Conservation (phyloP, 345 rosid genomes). For the Boechera divaricarpa region DNA sequence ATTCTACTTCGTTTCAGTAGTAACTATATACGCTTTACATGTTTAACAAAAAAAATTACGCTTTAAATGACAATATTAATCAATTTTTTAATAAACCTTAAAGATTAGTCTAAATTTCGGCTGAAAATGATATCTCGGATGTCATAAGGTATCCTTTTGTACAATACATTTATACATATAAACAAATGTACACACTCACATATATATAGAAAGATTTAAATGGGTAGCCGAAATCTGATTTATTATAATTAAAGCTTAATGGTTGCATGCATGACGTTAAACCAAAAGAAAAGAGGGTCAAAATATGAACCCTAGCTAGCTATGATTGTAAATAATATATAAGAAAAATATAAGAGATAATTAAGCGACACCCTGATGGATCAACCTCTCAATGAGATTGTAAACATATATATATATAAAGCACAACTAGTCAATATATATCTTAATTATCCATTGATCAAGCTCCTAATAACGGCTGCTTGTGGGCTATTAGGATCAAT, state of each 20-base stretch:
- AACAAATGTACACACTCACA: not conserved
- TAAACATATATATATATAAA: constrained; percentile 12
- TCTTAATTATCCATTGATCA: constrained; percentile 59
- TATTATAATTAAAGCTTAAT: constrained; percentile 34
- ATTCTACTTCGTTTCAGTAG: not conserved
- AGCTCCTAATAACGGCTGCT: constrained; percentile 92
- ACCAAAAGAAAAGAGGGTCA: constrained; percentile 36
- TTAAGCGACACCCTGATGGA: constrained; percentile 19
- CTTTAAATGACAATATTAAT: not conserved
- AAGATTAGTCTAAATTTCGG: not conserved
- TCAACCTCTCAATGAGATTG: constrained; percentile 33
- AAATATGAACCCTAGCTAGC: constrained; percentile 33
- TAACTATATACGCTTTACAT: not conserved
- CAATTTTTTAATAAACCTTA: not conserved
- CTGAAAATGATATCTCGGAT: not conserved
- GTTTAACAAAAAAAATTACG: too few relatives aligned
- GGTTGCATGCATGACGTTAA: constrained; percentile 34
- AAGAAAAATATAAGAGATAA: constrained; percentile 31
- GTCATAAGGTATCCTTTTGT: not conserved
- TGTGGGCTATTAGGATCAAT: constrained; percentile 88
- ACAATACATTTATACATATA: not conserved
- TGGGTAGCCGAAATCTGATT: constrained; percentile 23
- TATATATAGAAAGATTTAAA: not conserved
- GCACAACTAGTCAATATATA: constrained; percentile 13
- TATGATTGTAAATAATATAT: constrained; percentile 21